Conservation (phyloP, 2,329 filamentous ascomycete genomes). For the Trichoderma harzianum region DNA sequence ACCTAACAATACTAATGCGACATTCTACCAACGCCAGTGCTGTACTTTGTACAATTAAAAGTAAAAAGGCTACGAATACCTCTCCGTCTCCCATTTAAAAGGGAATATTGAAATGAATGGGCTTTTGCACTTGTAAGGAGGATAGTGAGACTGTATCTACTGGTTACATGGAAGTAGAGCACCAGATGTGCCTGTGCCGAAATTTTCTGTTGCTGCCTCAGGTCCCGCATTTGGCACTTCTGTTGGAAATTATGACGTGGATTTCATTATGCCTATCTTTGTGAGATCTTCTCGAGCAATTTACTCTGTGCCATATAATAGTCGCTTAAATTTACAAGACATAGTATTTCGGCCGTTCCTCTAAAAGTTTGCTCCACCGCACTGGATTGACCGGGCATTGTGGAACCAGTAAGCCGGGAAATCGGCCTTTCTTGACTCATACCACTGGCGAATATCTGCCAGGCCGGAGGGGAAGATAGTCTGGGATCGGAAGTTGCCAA, state of each 20-base stretch:
- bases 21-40: neutral
- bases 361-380: conserved; percentile 1
- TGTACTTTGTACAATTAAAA: neutral
- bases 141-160: too few species aligned
- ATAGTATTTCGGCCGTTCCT: neutral
- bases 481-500: conserved; percentile 1
- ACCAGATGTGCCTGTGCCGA: neutral
- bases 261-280: neutral
- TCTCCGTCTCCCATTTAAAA: neutral
- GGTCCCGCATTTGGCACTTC: neutral
- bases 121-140: neutral
- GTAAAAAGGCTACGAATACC: neutral
- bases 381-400: conserved; percentile 4
- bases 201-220: neutral
- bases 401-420: conserved; percentile 8
- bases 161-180: neutral
- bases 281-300: neutral
- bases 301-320: neutral
- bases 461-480: conserved; percentile 7
- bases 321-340: neutral
- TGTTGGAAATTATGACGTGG: neutral
- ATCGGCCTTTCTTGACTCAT: neutral
- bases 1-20: too few species aligned
- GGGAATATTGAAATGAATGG: neutral
- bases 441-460: conserved; percentile 5